Evolutionary conservation across 768 basidiomycete species (phyloP), one percentile per base, ranked within the genome.

Genomic region (Pisolithus tinctorius): DNA sequence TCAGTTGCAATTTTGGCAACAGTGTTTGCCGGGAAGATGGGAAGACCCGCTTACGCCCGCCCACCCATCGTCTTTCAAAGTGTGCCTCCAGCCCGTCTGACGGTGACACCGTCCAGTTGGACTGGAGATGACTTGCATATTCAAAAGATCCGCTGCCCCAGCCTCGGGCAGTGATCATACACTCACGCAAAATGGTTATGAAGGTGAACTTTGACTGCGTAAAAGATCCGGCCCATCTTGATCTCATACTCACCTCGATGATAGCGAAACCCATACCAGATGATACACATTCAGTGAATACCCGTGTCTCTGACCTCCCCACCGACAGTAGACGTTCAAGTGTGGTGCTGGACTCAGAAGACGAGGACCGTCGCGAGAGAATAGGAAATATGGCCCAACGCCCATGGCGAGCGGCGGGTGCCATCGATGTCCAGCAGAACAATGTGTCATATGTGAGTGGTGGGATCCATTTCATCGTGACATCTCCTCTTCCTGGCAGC

Each of bases 291-390:
- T 29, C 43, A n/a, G 43, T 9, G 27, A 45, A 45, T 6, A 29
- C 26, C 43, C 27, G 16, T 16, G 26, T 27, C 5, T 30, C 43
- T 26, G 43, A 27, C 43, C 27, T 30, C 43, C 11, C 34, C 43
- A 41, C 40, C 10, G 48, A 34, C 49, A 29, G 37, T 16, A 40
- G 29, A 37, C 48, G 34, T 7, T 20, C 53, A 3, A 54, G 48
- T 1, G 43, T 53, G 16, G 31, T 47, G 51, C 49, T 51, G 26
- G 42, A 48, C 45, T 51, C 58, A 17, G 55, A 58, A 17, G 54
- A 47, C 37, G 68, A 60, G 34, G 55, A 47, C 4, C 53, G 47
- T 8, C 55, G 54, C 30, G 58, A 54, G 27, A 44, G 45, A 7
- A 39, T 42, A 4, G 43, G 27, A 11, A 44, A 27, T 25, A 44